phyloP scores from a whole-genome alignment of 495 filamentous ascomycete species.

The Neurospora tetrasperma region DNA sequence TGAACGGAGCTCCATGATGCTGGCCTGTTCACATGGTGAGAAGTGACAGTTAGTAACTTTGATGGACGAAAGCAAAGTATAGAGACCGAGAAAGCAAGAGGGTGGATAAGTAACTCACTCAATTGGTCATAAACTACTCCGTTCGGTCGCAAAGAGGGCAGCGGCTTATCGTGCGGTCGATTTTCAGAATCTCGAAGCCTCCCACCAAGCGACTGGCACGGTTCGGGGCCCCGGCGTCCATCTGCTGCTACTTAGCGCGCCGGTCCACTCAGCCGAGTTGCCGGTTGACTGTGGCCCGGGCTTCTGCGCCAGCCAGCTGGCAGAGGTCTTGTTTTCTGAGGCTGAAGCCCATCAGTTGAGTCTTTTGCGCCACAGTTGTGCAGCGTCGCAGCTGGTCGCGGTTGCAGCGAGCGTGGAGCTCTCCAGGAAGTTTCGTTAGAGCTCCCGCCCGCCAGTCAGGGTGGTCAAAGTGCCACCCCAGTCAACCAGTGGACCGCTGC shows the following conservation, averaged over 20 bases:
- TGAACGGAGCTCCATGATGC: slow-evolving; percentile 21
- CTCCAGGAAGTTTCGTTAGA: not conserved
- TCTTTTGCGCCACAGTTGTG: not conserved
- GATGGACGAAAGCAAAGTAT: not conserved
- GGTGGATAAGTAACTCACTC: not conserved
- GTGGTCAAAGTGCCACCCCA: not conserved
- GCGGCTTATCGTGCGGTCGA: not conserved
- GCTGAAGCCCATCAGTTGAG: not conserved
- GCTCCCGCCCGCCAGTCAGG: too few species aligned
- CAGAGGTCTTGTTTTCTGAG: not conserved
- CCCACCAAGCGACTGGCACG: not conserved
- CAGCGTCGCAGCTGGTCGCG: not conserved
- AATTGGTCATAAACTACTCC: slow-evolving; percentile 12
- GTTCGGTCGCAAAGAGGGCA: not conserved
- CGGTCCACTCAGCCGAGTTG: not conserved
- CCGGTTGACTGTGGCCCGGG: not conserved
- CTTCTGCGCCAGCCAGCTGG: not conserved
- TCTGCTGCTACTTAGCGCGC: not conserved
- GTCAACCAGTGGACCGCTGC: not conserved
- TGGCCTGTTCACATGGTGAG: slow-evolving; percentile 1
- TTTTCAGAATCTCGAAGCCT: not conserved
- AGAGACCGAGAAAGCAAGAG: not conserved
- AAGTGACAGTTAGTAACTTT: not conserved
- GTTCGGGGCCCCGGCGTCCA: not conserved
- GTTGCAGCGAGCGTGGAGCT: not conserved